Conservation (phyloP, 2,329 filamentous ascomycete species). For the Sphaerulina vaccinii region DNA sequence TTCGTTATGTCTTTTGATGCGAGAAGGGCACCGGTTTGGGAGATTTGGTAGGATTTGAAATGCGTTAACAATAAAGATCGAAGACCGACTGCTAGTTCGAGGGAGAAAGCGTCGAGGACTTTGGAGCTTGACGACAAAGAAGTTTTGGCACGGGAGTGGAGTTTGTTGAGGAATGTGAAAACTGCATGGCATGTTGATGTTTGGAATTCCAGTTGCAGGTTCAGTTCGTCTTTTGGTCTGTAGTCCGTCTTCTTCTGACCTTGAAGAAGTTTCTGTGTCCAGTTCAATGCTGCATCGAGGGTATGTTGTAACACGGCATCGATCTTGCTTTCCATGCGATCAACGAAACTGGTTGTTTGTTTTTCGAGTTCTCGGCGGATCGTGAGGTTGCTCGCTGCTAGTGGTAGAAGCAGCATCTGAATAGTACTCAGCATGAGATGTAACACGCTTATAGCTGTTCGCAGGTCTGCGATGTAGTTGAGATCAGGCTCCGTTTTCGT, state of each 20-base stretch:
- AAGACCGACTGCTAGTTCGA: slow-evolving; percentile 78
- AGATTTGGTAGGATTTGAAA: slow-evolving; percentile 91
- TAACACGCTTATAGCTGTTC: slow-evolving; percentile 80
- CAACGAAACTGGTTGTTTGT: slow-evolving; percentile 69
- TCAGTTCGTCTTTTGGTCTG: slow-evolving; percentile 76
- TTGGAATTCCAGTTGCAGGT: slow-evolving; percentile 70
- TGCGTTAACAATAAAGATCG: slow-evolving; percentile 82
- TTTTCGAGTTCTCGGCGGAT: slow-evolving; percentile 88
- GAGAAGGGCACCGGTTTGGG: slow-evolving; percentile 88
- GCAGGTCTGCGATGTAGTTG: slow-evolving; percentile 73
- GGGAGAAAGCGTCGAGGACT: slow-evolving; percentile 78
- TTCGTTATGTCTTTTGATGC: slow-evolving; percentile 94
- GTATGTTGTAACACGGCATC: slow-evolving; percentile 67
- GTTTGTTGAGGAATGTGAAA: slow-evolving; percentile 70
- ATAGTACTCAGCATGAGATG: slow-evolving; percentile 93
- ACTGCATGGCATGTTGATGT: slow-evolving; percentile 82
- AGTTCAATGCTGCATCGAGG: slow-evolving; percentile 71
- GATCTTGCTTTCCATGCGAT: slow-evolving; percentile 81
- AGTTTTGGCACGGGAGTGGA: slow-evolving; percentile 61
- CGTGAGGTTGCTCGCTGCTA: slow-evolving; percentile 86
- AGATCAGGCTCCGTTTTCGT: slow-evolving; percentile 84
- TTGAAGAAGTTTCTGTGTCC: slow-evolving; percentile 68
- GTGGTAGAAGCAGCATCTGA: slow-evolving; percentile 81
- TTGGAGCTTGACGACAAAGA: slow-evolving; percentile 72
- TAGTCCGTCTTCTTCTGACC: slow-evolving; percentile 88